Evolutionary conservation across 371 early-diverging fungal species (phyloP).

Genomic region (Entomophthora muscae): DNA sequence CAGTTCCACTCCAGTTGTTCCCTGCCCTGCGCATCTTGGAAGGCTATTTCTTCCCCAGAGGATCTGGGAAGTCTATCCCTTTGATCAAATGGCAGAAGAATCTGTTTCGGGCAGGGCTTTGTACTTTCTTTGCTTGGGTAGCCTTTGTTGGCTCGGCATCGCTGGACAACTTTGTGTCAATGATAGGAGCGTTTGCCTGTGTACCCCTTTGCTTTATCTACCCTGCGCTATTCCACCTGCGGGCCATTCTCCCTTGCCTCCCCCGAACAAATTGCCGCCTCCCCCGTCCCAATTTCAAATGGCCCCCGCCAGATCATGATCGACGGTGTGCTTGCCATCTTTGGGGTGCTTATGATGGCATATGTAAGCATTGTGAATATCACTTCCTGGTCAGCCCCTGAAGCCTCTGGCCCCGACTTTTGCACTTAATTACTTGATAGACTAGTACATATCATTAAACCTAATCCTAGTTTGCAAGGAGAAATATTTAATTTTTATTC

Average conservation of each 20-base stretch:
- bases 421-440: background rate
- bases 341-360: conserved; percentile 51
- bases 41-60: conserved; percentile 37
- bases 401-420: background rate
- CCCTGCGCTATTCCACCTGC: conserved; percentile 64
- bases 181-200: conserved; percentile 59
- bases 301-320: conserved; percentile 19
- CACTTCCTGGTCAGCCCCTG: conserved; percentile 29
- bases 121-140: conserved; percentile 40
- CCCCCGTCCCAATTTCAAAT: conserved; percentile 6
- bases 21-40: conserved; percentile 78
- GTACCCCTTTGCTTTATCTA: conserved; percentile 60
- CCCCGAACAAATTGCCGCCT: conserved; percentile 6
- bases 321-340: conserved; percentile 38
- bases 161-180: conserved; percentile 66
- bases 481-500: too few relatives aligned
- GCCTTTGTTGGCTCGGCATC: conserved; percentile 53
- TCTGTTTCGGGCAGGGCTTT: conserved; percentile 44
- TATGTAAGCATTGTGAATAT: conserved; percentile 62
- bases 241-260: conserved; percentile 24
- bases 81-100: conserved; percentile 82
- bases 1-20: conserved; percentile 67
- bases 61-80: conserved; percentile 39
- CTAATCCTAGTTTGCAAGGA: too few relatives aligned
- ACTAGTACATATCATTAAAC: background rate